Conservation (phyloP, 768 basidiomycete species). For the Tricholoma sp. region DNA sequence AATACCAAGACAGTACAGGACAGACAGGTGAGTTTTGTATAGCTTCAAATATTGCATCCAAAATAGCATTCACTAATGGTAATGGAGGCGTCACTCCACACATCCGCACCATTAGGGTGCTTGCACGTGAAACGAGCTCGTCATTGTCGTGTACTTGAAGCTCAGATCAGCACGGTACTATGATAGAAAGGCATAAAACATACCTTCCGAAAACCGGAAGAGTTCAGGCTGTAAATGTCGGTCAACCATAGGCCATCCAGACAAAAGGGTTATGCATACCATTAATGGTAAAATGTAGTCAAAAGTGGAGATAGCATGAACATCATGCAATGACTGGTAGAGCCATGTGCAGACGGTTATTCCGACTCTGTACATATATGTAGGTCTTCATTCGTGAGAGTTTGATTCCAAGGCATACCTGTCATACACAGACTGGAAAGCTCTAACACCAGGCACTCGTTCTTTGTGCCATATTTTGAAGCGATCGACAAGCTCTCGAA, state of each 20-base stretch:
- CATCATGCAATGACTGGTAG: constrained; percentile 67
- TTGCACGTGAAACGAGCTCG: constrained; percentile 61
- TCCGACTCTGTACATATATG: constrained; percentile 41
- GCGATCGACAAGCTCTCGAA: constrained; percentile 53
- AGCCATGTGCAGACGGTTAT: constrained; percentile 74
- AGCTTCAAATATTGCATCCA: constrained; percentile 70
- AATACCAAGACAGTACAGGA: neutral
- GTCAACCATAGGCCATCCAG: neutral
- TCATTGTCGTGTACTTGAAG: constrained; percentile 64
- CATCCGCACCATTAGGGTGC: constrained; percentile 72
- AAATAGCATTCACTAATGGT: constrained; percentile 58
- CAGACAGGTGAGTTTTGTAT: constrained; percentile 72
- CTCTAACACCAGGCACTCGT: constrained; percentile 67
- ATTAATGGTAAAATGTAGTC: constrained; percentile 80
- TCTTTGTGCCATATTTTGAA: constrained; percentile 69
- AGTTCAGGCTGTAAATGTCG: constrained; percentile 53
- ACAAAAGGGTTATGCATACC: constrained; percentile 35
- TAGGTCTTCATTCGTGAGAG: constrained; percentile 4
- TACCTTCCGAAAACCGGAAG: constrained; percentile 71
- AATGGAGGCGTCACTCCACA: constrained; percentile 80
- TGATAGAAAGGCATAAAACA: constrained; percentile 8
- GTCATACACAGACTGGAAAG: constrained; percentile 85
- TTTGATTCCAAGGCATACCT: constrained; percentile 35
- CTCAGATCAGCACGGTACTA: neutral
- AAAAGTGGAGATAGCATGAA: constrained; percentile 70